Evolutionary conservation across 2,329 filamentous ascomycete genomes (phyloP).

Genomic region (Aspergillus carbonarius): DNA sequence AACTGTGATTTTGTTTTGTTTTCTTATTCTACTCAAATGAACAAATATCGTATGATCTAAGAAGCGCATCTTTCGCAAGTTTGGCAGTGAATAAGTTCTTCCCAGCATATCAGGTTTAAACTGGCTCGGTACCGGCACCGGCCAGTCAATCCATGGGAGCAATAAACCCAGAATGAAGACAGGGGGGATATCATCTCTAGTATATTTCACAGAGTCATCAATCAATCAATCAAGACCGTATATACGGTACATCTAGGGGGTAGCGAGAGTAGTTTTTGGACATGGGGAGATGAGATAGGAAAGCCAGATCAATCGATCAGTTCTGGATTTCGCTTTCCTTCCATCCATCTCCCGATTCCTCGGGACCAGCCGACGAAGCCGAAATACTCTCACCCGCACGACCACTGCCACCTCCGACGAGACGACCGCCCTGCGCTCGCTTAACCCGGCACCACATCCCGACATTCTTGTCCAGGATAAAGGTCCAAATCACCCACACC

Average conservation of each 20-base stretch:
- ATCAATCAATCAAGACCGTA: constrained; percentile 1
- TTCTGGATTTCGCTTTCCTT: constrained; percentile 69
- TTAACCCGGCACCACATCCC: constrained; percentile 92
- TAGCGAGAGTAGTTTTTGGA: background rate
- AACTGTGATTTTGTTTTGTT: background rate
- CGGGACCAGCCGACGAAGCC: constrained; percentile 45
- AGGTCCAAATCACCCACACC: constrained; percentile 91
- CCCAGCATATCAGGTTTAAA: background rate
- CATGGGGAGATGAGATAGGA: background rate
- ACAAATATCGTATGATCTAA: background rate
- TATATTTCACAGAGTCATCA: constrained; percentile 1
- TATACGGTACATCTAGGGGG: background rate
- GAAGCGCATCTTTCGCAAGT: background rate
- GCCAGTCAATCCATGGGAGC: background rate
- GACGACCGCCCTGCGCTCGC: constrained; percentile 72
- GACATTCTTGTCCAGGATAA: constrained; percentile 85
- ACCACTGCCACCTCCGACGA: constrained; percentile 49
- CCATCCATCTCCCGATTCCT: constrained; percentile 57
- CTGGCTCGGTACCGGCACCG: background rate
- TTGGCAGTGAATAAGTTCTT: background rate
- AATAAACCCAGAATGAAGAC: background rate
- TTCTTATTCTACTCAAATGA: background rate
- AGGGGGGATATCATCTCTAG: constrained; percentile 14
- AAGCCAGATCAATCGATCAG: constrained; percentile 30
- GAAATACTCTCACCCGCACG: constrained; percentile 47